Evolutionary conservation across 345 rosid species (phyloP).

Genomic region (Trapa incisa): DNA sequence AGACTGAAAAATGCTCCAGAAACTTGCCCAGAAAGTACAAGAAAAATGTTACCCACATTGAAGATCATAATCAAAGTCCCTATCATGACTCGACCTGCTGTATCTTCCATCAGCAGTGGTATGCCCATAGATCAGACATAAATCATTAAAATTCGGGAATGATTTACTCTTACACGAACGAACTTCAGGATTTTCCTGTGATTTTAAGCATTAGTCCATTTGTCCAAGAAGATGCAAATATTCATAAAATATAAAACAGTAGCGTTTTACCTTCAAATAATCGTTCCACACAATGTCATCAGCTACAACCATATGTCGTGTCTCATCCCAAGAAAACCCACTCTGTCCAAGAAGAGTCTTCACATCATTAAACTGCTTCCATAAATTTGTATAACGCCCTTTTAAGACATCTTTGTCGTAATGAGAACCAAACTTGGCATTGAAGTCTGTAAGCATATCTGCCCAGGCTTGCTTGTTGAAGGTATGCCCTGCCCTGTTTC

Average conservation of each 20-base stretch:
- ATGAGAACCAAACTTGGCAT: conserved; percentile 56
- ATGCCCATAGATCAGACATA: conserved; percentile 68
- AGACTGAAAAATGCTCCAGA: neutral
- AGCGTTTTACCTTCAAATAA: conserved; percentile 46
- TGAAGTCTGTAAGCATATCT: conserved; percentile 56
- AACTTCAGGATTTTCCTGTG: conserved; percentile 66
- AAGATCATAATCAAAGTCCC: conserved; percentile 56
- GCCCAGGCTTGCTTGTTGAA: conserved; percentile 80
- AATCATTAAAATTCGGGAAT: conserved; percentile 49
- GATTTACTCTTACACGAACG: conserved; percentile 62
- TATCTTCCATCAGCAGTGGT: conserved; percentile 84
- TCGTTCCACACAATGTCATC: conserved; percentile 54
- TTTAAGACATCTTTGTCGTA: conserved; percentile 76
- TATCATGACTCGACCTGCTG: conserved; percentile 78
- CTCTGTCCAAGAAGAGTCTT: conserved; percentile 49
- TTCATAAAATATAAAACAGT: conserved; percentile 1
- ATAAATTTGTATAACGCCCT: conserved; percentile 53
- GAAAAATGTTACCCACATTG: conserved; percentile 31
- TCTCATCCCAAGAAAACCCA: conserved; percentile 79
- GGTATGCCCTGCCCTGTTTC: conserved; percentile 66
- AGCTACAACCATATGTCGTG: conserved; percentile 55
- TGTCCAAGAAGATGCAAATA: conserved; percentile 2
- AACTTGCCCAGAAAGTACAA: neutral
- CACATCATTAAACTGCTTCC: conserved; percentile 75
- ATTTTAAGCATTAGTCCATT: conserved; percentile 7